A percentile compares a stretch with the other conserved stretches of the same genome.
Evolutionary conservation across 83 land plant genomes (phyloP).

Genomic region (Isoetes engelmannii): DNA sequence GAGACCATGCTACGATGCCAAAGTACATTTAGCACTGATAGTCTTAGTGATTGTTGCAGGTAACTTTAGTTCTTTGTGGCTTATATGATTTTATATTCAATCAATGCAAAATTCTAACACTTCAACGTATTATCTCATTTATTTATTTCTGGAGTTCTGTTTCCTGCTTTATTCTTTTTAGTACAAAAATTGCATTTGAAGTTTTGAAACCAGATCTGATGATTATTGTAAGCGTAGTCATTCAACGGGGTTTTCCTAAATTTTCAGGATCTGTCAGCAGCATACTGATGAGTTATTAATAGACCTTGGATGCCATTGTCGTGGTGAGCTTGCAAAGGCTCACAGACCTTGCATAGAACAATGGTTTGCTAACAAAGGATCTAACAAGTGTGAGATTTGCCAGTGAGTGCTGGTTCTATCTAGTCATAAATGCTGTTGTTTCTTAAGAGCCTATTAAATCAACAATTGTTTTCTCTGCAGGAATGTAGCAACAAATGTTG

Average conservation of each 20-base stretch:
- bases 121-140: neutral
- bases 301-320: constrained; percentile 77
- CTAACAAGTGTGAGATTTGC: constrained; percentile 93
- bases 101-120: neutral
- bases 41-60: constrained; percentile 28
- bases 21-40: constrained; percentile 29
- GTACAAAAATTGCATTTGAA: neutral
- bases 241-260: neutral
- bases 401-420: constrained; percentile 51
- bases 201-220: no score
- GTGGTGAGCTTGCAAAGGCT: constrained; percentile 79
- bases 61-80: neutral
- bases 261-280: constrained; percentile 77
- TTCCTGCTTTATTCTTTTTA: neutral
- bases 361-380: constrained; percentile 81
- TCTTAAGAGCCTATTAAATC: neutral
- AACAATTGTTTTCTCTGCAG: constrained; percentile 24
- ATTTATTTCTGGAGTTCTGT: neutral
- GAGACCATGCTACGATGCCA: no score
- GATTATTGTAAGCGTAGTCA: neutral
- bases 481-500: constrained; percentile 63
- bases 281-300: constrained; percentile 63
- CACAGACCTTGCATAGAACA: constrained; percentile 69
- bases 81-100: neutral
- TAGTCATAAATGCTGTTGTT: neutral